These are phyloP conservation scores for Trichoderma sp. DNA, from an alignment of 2,329 filamentous ascomycete species.

Conservation along the genomic window DNA sequence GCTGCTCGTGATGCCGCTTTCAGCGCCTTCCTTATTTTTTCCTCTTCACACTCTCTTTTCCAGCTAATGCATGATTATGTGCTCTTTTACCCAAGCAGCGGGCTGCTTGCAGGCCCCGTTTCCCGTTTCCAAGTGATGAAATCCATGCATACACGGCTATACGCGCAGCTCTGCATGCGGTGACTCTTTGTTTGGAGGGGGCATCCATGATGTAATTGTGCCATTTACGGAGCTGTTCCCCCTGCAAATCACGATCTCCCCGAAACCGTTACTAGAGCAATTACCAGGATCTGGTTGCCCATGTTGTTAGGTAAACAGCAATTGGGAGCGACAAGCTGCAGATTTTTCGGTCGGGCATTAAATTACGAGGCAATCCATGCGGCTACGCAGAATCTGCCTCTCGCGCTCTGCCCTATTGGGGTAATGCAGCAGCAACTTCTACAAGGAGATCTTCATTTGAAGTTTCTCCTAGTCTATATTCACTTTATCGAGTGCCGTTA, in stretches of 20 bases:
- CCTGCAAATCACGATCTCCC: background rate
- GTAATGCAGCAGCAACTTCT: background rate
- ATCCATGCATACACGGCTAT: constrained; percentile 5
- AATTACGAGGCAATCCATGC: constrained; percentile 1
- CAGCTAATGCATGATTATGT: background rate
- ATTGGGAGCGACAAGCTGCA: background rate
- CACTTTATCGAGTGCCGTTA: background rate
- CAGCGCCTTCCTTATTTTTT: background rate
- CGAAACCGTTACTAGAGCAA: background rate
- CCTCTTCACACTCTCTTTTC: background rate
- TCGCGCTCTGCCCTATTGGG: background rate
- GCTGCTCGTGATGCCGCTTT: background rate
- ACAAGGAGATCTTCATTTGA: background rate
- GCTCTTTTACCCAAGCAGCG: background rate
- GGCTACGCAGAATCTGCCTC: background rate
- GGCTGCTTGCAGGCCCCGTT: background rate
- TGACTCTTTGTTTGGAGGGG: background rate
- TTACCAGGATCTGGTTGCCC: background rate
- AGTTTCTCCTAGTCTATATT: background rate
- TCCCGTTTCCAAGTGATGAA: constrained; percentile 18
- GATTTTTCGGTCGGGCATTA: background rate
- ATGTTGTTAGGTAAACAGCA: background rate
- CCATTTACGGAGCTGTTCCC: background rate
- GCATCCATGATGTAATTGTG: constrained; percentile 12
- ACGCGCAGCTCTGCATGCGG: background rate